These are phyloP conservation scores for Suillus fuscotomentosus DNA, from an alignment of 768 basidiomycete genomes.

Conservation along the genomic window DNA sequence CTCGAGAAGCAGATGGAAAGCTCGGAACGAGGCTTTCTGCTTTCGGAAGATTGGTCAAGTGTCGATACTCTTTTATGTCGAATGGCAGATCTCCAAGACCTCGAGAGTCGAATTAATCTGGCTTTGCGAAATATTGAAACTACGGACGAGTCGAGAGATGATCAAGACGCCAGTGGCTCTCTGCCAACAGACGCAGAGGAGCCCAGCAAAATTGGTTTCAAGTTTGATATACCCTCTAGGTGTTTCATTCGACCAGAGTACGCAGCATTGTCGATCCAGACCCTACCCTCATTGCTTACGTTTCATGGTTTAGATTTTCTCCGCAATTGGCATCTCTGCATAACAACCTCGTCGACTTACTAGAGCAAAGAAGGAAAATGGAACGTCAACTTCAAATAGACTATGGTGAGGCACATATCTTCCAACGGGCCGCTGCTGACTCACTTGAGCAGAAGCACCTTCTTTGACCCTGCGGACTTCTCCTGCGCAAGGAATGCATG, in stretches of 20 bases:
- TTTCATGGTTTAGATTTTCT: conserved; percentile 52
- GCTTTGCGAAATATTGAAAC: conserved; percentile 40
- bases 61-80: conserved; percentile 52
- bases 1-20: conserved; percentile 58
- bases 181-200: conserved; percentile 12
- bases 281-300: conserved; percentile 1
- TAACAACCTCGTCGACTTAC: conserved; percentile 39
- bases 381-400: conserved; percentile 51
- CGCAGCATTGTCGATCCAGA: not conserved
- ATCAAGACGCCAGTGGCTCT: conserved; percentile 23
- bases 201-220: conserved; percentile 8
- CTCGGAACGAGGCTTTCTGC: conserved; percentile 20
- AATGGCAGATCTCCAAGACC: conserved; percentile 46
- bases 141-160: conserved; percentile 15
- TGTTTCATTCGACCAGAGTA: conserved; percentile 72
- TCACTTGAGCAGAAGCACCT: conserved; percentile 50
- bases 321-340: conserved; percentile 51
- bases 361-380: conserved; percentile 46
- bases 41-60: conserved; percentile 50
- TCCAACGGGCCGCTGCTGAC: not conserved
- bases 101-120: conserved; percentile 56
- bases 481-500: conserved; percentile 68
- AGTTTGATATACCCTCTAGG: conserved; percentile 35
- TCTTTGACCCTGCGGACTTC: conserved; percentile 73
- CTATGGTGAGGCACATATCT: conserved; percentile 44